These are phyloP conservation scores for Clavaria fumosa DNA, from an alignment of 768 basidiomycete species.

Conservation along the genomic window DNA sequence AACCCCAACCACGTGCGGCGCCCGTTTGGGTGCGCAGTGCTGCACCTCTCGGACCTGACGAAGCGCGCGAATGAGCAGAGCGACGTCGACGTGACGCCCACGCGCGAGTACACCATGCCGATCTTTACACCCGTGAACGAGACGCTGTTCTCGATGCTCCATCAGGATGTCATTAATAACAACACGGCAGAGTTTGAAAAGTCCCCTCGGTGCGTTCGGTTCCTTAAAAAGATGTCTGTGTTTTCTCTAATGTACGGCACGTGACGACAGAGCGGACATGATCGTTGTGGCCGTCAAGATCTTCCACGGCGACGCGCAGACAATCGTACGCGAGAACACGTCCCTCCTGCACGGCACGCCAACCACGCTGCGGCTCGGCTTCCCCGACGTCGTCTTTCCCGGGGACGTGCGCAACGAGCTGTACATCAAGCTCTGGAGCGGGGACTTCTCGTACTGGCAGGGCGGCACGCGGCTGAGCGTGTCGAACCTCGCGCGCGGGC, in stretches of 20 bases:
- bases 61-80: constrained; percentile 49
- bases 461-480: constrained; percentile 41
- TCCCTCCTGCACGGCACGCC: constrained; percentile 71
- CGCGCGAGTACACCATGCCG: constrained; percentile 72
- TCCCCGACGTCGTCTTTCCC: constrained; percentile 93
- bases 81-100: constrained; percentile 49
- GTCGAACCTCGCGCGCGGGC: constrained; percentile 41
- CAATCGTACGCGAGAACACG: constrained; percentile 71
- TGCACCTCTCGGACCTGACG: constrained; percentile 58
- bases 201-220: constrained; percentile 45
- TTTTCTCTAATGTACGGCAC: not conserved
- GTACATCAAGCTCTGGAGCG: constrained; percentile 93
- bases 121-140: constrained; percentile 79
- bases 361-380: constrained; percentile 74
- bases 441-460: constrained; percentile 56
- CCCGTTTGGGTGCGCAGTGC: constrained; percentile 91
- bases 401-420: constrained; percentile 87
- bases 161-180: constrained; percentile 83
- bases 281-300: constrained; percentile 74
- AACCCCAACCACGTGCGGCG: constrained; percentile 46
- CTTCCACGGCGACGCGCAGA: constrained; percentile 68
- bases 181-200: constrained; percentile 73
- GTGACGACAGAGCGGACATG: constrained; percentile 54
- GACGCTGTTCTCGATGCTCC: constrained; percentile 78
- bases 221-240: not conserved